Conservation (phyloP, 169 alveolate genomes). For the Plasmodium ovale region DNA sequence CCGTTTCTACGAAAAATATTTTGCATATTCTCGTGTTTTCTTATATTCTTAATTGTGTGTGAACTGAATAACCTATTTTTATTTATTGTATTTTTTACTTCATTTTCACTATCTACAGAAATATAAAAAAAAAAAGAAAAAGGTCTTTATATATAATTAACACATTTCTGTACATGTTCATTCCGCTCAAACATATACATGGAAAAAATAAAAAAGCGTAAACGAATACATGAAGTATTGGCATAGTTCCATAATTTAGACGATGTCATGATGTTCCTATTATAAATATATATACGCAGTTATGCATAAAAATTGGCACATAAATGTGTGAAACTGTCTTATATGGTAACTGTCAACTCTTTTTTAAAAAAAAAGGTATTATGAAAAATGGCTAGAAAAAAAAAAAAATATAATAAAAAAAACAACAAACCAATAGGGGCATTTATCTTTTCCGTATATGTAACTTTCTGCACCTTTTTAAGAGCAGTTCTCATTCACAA, state of each 20-base stretch:
- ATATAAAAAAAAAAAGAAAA: constrained; percentile 8
- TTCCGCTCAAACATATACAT: background rate
- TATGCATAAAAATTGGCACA: background rate
- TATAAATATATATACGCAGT: background rate
- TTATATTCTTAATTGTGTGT: background rate
- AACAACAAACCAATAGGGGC: no score
- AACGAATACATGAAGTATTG: constrained; percentile 7
- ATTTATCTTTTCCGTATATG: background rate
- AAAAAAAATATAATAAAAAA: no score
- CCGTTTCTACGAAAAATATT: background rate
- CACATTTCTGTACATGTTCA: background rate
- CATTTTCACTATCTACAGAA: constrained; percentile 58
- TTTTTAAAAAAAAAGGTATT: no score
- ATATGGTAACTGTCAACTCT: background rate
- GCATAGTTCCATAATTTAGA: background rate
- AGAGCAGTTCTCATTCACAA: background rate
- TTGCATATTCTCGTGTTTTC: constrained; percentile 1
- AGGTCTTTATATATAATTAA: background rate
- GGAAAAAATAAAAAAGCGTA: background rate
- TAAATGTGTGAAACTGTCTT: background rate
- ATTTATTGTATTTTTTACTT: background rate
- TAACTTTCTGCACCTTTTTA: background rate
- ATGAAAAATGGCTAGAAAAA: background rate
- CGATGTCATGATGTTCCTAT: constrained; percentile 1
- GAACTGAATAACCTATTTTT: background rate